Evolutionary conservation across 2,329 filamentous ascomycete species (phyloP).

Genomic region (Colletotrichum musicola): DNA sequence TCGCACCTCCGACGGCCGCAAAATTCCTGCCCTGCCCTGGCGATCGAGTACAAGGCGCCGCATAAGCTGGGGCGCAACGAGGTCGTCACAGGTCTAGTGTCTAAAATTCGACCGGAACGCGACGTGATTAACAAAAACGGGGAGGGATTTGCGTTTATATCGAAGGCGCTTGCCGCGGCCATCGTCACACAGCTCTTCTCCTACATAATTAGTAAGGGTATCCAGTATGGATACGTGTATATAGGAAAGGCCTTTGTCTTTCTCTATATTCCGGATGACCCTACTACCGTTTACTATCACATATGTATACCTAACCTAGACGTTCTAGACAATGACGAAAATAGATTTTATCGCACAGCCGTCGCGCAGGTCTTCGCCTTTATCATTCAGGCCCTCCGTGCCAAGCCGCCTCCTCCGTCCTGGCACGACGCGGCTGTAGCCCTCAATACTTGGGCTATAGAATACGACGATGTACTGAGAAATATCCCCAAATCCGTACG

Average conservation of each 20-base stretch:
- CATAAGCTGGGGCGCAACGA: constrained; percentile 51
- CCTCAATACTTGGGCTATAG: constrained; percentile 50
- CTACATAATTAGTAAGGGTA: too few species aligned
- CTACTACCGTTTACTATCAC: neutral
- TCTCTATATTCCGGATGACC: neutral
- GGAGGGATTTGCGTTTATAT: too few species aligned
- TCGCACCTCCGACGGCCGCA: constrained; percentile 37
- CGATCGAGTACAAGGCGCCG: constrained; percentile 54
- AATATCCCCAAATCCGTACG: constrained; percentile 43
- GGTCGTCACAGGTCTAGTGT: constrained; percentile 48
- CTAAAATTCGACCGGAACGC: constrained; percentile 49
- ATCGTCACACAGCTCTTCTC: too few species aligned
- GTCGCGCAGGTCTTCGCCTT: constrained; percentile 55
- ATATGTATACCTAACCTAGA: constrained; percentile 43
- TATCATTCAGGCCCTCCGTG: constrained; percentile 48
- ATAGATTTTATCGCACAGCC: constrained; percentile 51
- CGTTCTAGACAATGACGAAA: constrained; percentile 49
- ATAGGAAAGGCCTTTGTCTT: too few species aligned
- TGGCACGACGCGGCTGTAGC: constrained; percentile 48
- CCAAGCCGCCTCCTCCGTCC: constrained; percentile 43
- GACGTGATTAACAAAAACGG: constrained; percentile 37
- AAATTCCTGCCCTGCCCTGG: constrained; percentile 43
- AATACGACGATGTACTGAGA: constrained; percentile 46
- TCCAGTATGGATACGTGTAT: too few species aligned
- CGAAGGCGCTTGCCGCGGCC: too few species aligned